phyloP scores from a whole-genome alignment of 2,329 filamentous ascomycete species.

The Cercospora sojina region DNA sequence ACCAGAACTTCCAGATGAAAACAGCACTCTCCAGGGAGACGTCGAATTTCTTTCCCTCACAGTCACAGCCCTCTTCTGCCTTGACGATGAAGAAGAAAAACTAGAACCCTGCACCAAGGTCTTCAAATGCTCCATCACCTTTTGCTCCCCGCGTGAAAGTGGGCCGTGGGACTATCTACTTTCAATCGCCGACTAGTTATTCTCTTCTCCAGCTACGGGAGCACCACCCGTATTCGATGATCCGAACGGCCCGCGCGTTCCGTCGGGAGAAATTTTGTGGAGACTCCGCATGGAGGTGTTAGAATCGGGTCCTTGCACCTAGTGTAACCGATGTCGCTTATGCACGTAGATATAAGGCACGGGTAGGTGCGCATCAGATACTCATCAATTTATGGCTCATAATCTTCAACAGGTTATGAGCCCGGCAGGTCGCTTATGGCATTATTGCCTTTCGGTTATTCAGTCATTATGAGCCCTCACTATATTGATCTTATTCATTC shows the following conservation, averaged over 20 bases:
- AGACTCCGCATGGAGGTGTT: slow-evolving; percentile 11
- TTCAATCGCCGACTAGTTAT: neutral
- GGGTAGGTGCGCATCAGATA: too few relatives aligned
- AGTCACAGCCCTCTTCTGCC: slow-evolving; percentile 3
- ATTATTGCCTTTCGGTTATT: too few relatives aligned
- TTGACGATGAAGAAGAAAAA: neutral
- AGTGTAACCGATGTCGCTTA: too few relatives aligned
- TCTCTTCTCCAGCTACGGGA: neutral
- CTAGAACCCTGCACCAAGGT: neutral
- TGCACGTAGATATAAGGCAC: too few relatives aligned
- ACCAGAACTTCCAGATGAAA: neutral
- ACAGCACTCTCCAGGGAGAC: neutral
- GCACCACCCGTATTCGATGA: too few relatives aligned
- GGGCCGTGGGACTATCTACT: neutral
- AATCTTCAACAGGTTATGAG: too few relatives aligned
- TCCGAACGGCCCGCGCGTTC: neutral
- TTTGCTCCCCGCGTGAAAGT: neutral
- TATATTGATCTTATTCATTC: too few relatives aligned
- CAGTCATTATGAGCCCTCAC: too few relatives aligned
- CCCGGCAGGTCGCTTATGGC: too few relatives aligned
- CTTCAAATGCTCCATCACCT: slow-evolving; percentile 9
- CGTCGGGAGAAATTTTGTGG: neutral
- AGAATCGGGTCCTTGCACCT: too few relatives aligned
- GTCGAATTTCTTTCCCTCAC: neutral
- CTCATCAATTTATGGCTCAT: too few relatives aligned